Evolutionary conservation across 1,139 yeast genomes (phyloP), one percentile per base, ranked within the genome.

Genomic region (Saccharomyces hybrid): DNA sequence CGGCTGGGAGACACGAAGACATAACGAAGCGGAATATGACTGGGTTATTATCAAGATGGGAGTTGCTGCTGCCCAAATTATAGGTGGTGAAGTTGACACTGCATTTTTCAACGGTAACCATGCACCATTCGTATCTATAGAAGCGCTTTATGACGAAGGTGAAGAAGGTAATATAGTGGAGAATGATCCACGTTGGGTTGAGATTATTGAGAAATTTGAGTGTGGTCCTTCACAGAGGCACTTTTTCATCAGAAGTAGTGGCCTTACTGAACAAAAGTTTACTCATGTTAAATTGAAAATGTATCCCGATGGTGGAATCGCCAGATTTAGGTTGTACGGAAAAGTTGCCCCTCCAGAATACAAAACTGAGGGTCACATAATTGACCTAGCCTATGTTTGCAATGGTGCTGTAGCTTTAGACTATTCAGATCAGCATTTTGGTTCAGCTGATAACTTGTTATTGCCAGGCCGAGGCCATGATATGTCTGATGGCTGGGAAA

Each of bases 401-500:
- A 84, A 85, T 66, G 99, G 99, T 58, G 98, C 96, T 60, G 90
- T 89, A 44, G 95, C 95, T 32, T 81, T 88, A 48, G 75, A 81
- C 21, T 82, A 81, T 62, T 86, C 96, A 1, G 97, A 91, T 73
- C 96, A 91, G 73, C 97, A 90, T 73, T 91, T 91, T 67, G 96
- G 96, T 44, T 79, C 90, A 47, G 96, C 91, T 44, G 95, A 87
- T 70, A 91, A 91, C 72, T 76, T 91, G 61, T 74, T 91, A 56
- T 77, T 93, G 56, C 96, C 97, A 3, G 98, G 98, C 9, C 81
- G 97, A 59, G 99, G 99, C 50, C 81, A 78, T 63, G 96, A 91
- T 71, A 91, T 93, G 98, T 83, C 95, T 50, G 97, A 93, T 67
- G 99, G 99, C 14, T 91, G 98, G 98, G 98, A 91, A 71, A 91